Conservation (phyloP, 495 filamentous ascomycete species). For the Viridothelium virens region DNA sequence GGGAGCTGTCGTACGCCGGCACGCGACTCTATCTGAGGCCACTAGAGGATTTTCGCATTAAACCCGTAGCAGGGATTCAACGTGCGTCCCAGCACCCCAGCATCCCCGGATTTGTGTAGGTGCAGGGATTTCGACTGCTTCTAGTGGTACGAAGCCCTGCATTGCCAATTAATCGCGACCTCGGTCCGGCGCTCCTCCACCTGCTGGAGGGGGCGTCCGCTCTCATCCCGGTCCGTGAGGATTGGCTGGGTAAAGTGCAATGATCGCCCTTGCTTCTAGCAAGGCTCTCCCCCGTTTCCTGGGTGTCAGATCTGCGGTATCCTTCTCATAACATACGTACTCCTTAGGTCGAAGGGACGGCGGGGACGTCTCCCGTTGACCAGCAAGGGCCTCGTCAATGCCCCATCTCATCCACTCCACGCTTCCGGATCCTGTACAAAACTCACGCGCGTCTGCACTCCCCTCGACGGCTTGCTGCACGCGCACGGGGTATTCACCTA, state of each 20-base stretch:
- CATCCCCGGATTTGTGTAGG: background rate
- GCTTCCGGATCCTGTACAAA: no score
- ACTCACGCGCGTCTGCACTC: background rate
- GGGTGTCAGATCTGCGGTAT: background rate
- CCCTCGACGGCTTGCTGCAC: background rate
- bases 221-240: background rate
- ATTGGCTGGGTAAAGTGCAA: constrained; percentile 5
- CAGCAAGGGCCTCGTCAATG: no score
- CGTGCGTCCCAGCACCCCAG: background rate
- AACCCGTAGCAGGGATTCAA: background rate
- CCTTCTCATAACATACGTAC: no score
- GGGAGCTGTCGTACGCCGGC: no score
- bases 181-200: background rate
- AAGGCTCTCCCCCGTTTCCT: background rate
- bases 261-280: background rate
- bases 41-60: no score
- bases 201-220: no score
- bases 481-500: background rate
- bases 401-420: no score
- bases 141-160: background rate
- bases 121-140: background rate
- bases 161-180: background rate
- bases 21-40: no score
- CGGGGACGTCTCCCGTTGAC: no score
- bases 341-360: no score